Evolutionary conservation across 2,329 filamentous ascomycete species (phyloP), one percentile per base, ranked within the genome.

Genomic region (Colletotrichum sp.): DNA sequence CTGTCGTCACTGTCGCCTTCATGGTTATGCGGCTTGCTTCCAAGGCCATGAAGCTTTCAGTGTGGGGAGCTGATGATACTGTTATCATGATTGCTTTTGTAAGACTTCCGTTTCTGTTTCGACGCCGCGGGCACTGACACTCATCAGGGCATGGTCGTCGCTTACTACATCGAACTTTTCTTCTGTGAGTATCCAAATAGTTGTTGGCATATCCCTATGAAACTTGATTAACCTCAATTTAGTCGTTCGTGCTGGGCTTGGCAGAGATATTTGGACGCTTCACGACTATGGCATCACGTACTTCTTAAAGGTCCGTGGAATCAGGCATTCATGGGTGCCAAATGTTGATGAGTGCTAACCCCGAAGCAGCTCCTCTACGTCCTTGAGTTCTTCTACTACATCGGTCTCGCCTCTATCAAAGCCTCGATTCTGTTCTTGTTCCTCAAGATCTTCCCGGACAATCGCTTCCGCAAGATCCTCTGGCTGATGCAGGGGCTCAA

Each of bases 261-360:
- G 85, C 5, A 79, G 82, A 24, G 85, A 86, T 43, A 81, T 86
- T 6, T 86, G 84, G 85, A 82, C 81, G 7, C 69, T 86, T 1
- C 70, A 80, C 5, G 55, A 72, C 6, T 75, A 80, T 1, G 68
- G 65, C 0, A 78, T 86, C 16, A 81, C 81, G 1, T 39, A 65
- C 6, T 81, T 81, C 6, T 78, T 86, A 57, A 82, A 80, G 76
- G 81, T 84, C 76, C 3, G 36, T 26, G 2, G 1, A n/a, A 21
- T 7, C 18, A 21, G 3, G 5, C 12, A 8, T 28, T 5, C 15
- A 4, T 12, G 39, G 5, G 5, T 48, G 3, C 3, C 24, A 16
- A 30, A 1, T 21, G 3, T 3, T 30, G 21, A 4, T 13, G 28
- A 5, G 9, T 2, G 18, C 32, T 26, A 26, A 67, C 28, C 48